phyloP scores from a whole-genome alignment of 495 filamentous ascomycete genomes.

The Penicillium daleae region DNA sequence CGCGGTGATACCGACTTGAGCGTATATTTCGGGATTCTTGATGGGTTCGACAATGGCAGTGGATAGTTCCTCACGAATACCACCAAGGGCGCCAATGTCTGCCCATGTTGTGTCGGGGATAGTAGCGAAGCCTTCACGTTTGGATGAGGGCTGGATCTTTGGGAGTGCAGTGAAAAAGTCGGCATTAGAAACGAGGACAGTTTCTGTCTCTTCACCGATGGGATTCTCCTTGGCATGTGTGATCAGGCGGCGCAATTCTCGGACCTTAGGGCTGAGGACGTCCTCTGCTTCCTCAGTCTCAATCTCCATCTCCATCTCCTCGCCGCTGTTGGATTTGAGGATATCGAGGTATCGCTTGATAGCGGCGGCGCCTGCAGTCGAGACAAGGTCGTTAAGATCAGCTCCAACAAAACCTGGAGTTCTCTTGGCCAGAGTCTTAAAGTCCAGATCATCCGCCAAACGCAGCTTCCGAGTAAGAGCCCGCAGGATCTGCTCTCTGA shows the following conservation, averaged over 20 bases:
- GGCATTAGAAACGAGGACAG: conserved; percentile 55
- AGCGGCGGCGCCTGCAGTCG: conserved; percentile 68
- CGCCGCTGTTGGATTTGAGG: conserved; percentile 52
- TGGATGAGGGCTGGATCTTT: conserved; percentile 88
- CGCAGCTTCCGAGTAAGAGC: conserved; percentile 73
- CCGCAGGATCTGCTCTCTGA: conserved; percentile 81
- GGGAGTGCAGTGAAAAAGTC: conserved; percentile 81
- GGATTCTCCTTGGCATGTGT: conserved; percentile 54
- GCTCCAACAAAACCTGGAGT: conserved; percentile 95
- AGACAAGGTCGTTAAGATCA: conserved; percentile 85
- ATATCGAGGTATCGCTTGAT: conserved; percentile 62
- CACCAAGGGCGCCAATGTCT: conserved; percentile 83
- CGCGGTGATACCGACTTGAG: conserved; percentile 79
- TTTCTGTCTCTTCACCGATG: conserved; percentile 46
- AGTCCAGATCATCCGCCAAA: conserved; percentile 74
- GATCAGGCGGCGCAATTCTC: conserved; percentile 58
- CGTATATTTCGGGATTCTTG: conserved; percentile 78
- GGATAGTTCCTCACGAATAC: conserved; percentile 79
- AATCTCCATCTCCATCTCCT: conserved; percentile 54
- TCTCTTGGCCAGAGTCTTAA: conserved; percentile 77
- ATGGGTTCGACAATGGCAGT: conserved; percentile 94
- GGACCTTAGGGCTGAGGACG: conserved; percentile 46
- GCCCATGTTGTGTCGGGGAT: conserved; percentile 97
- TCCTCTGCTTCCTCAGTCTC: conserved; percentile 37
- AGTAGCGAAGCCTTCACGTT: conserved; percentile 94